A percentile compares a stretch with the other conserved stretches of the same genome.
phyloP scores from a whole-genome alignment of 371 early-diverging fungal species.

The Nematocida homosporus region DNA sequence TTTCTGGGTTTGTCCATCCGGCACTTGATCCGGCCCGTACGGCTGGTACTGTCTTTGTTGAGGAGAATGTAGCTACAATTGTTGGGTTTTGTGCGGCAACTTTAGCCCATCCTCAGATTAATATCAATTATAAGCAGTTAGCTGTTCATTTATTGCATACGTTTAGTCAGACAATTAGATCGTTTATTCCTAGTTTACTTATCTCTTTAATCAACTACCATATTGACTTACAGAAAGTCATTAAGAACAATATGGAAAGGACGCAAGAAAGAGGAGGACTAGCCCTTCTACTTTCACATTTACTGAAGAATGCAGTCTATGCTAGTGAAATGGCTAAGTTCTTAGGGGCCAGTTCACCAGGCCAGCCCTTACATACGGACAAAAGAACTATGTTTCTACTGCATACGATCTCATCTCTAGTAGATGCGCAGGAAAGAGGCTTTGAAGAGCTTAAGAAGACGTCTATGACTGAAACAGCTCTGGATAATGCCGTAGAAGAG shows the following conservation, averaged over 20 bases:
- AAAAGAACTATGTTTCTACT: conserved; percentile 56
- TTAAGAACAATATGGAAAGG: conserved; percentile 16
- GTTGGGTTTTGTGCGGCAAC: background rate
- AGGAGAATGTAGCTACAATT: background rate
- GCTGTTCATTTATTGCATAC: conserved; percentile 1
- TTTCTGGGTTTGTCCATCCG: background rate
- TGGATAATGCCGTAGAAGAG: conserved; percentile 23
- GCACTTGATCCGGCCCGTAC: background rate
- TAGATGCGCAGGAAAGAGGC: conserved; percentile 49
- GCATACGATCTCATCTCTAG: conserved; percentile 55
- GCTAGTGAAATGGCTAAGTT: conserved; percentile 7
- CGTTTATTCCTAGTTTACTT: conserved; percentile 1
- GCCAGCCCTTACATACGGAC: conserved; percentile 31
- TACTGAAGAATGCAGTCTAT: conserved; percentile 15
- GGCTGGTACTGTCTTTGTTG: background rate
- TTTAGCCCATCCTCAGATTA: conserved; percentile 5
- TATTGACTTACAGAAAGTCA: conserved; percentile 42
- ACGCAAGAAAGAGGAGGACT: conserved; percentile 5
- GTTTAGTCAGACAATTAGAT: conserved; percentile 4
- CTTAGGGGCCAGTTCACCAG: background rate
- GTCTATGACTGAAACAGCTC: conserved; percentile 33
- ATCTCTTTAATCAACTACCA: conserved; percentile 23
- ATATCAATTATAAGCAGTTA: conserved; percentile 53
- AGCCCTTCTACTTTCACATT: background rate
- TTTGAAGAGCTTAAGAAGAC: conserved; percentile 59